Base-by-base conservation (phyloP, 768 basidiomycete genomes). In the Lactifluus piperatus region DNA sequence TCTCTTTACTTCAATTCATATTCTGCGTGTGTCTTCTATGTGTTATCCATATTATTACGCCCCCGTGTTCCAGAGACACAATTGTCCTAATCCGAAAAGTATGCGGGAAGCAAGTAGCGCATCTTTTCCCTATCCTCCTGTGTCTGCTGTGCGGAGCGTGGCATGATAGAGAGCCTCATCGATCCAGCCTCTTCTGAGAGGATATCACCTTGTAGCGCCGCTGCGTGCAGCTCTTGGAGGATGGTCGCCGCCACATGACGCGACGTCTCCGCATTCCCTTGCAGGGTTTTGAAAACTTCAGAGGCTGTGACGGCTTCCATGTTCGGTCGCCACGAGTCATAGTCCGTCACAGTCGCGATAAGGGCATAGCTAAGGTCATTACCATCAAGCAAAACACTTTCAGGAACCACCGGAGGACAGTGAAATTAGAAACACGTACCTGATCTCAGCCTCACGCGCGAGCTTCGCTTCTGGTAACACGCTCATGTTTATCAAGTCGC, bases 401-500 rank as follows among this genome's bases (percentile, higher is more conserved):
- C 37, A 48, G 46, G 36, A 30, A 49, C 29, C 11, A n/a, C 5
- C 27, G 27, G 4, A 37, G 20, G 3, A 16, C 9, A 39, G 32
- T 6, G 47, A 49, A 57, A 41, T 16, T 30, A 22, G 3, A 18
- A 7, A 14, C 29, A 72, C 80, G 52, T 58, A 94, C 93, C 86
- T 86, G 13, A 99, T 72, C 73, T 99, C 95, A 2, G 93, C 94
- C 75, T 99, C 94, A 14, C 94, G 76, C 3, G 95, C 95, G 43
- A 97, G 78, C 76, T 98, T 98, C n/a, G 94, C 85, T 74, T 99
- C 95, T 2, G 97, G 97, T 27, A 97, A 75, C 41, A 90, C 90
- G 58, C 90, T 95, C 95, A 99, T 99, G 72, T 97, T 94, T 74
- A 95, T 94, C 68, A 95, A 74, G 71, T 95, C 91, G 6, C 84